Percentiles rank a stretch among this genome's conserved stretches.
Conservation (phyloP, 2,329 filamentous ascomycete genomes). For the Ceratocystis ficicola region DNA sequence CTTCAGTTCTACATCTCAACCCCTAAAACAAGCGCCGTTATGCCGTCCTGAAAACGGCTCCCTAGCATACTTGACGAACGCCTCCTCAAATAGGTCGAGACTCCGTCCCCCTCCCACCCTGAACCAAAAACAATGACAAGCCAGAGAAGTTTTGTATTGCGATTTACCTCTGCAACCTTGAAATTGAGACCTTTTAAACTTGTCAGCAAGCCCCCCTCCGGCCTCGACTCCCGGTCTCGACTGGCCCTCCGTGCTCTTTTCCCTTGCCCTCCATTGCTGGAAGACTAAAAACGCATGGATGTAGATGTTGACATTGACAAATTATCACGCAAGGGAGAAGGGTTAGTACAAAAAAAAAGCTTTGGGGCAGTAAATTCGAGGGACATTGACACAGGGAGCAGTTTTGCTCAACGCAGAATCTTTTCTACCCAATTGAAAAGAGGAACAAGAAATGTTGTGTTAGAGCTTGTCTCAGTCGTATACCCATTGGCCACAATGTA, state of each 20-base stretch:
- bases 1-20: too few relatives aligned
- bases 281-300: neutral
- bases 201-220: neutral
- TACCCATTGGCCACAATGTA: neutral
- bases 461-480: neutral
- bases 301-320: constrained; percentile 1
- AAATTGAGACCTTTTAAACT: neutral
- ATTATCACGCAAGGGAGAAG: neutral
- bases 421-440: neutral
- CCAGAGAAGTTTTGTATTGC: neutral
- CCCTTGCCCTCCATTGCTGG: neutral
- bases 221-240: neutral
- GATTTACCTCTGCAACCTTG: constrained; percentile 1
- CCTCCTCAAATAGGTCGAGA: neutral
- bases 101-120: neutral
- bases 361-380: neutral
- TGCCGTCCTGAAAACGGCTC: too few relatives aligned
- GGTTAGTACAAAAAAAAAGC: neutral
- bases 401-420: neutral
- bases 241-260: neutral
- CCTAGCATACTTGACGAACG: neutral
- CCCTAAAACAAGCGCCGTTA: too few relatives aligned
- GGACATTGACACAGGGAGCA: neutral
- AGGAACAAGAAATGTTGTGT: neutral
- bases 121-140: neutral